Base-by-base conservation (phyloP, 2,329 filamentous ascomycete species). In the Stachybotrys elegans region DNA sequence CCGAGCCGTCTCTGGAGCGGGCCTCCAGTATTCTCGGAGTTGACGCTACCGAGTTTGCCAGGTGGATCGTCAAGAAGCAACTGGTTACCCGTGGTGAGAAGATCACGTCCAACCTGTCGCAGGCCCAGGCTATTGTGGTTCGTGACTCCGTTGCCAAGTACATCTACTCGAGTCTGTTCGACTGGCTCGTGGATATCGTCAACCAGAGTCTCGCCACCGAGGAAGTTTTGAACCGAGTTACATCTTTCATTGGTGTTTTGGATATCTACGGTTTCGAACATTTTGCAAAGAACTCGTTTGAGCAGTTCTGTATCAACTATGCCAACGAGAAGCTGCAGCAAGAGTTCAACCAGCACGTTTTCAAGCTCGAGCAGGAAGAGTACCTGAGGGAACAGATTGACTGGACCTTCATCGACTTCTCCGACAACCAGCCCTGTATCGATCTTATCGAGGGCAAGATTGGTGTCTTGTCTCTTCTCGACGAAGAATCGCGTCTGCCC, bases 221-320 rank as follows among this genome's bases (percentile, higher is more conserved):
- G 36, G 85, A 92, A 51, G 88, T 97, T 29, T 67, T 97, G 42
- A 83, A 77, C 56, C 81, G 88, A 32, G 89, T 95, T 45, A 79
- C 75, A 44, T 92, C 88, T 2, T 98, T 98, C 67, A 98, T 98
- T 57, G 93, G 93, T 66, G 93, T 98, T 39, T 79, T 98, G 51
- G 93, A 98, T 88, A 98, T 98, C 55, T 97, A 97, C 67, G 92
- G 92, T 51, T 98, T 98, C 61, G 93, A 98, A 67, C 93, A 97
- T 69, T 98, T 98, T 60, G 92, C 93, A 50, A 97, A 96, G 75
- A 98, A 98, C 72, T 98, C 93, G 1, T 98, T 98, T 58, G 93
- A 98, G 66, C 93, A 98, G 66, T 98, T 98, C 69, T 98, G 93
- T 70, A 98, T 98, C 79, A 98, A 98, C 69, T 98, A 98, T 60